Conservation (phyloP, 1,284 basidiomycete genomes). For the Ustilago esculenta region DNA sequence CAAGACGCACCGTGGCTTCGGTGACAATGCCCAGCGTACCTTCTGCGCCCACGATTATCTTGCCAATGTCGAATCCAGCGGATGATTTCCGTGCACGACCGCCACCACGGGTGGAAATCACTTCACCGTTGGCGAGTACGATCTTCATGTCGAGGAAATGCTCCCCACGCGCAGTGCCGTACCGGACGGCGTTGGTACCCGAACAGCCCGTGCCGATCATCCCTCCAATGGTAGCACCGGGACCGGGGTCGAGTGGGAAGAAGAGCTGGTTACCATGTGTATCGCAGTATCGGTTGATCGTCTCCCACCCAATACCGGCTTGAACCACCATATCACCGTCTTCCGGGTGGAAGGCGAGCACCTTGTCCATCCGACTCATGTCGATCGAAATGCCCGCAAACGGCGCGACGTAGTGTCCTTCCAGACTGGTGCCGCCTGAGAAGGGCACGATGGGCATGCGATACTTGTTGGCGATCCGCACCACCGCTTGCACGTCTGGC, state of each 20-base stretch:
- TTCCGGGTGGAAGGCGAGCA: slow-evolving; percentile 67
- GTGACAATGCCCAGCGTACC: slow-evolving; percentile 92
- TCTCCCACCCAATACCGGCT: slow-evolving; percentile 85
- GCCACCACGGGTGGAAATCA: slow-evolving; percentile 85
- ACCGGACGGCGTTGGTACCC: slow-evolving; percentile 84
- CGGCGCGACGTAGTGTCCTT: slow-evolving; percentile 60
- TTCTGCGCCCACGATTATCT: slow-evolving; percentile 92
- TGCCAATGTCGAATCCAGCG: slow-evolving; percentile 88
- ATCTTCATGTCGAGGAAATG: slow-evolving; percentile 58
- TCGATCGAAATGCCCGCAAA: slow-evolving; percentile 76
- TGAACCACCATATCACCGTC: slow-evolving; percentile 64
- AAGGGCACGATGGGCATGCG: slow-evolving; percentile 78
- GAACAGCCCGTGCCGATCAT: slow-evolving; percentile 77
- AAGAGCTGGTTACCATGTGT: slow-evolving; percentile 81
- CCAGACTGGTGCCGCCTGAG: slow-evolving; percentile 74
- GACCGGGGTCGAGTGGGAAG: slow-evolving; percentile 78
- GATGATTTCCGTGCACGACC: slow-evolving; percentile 79
- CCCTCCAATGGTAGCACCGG: slow-evolving; percentile 83
- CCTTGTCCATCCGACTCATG: slow-evolving; percentile 82
- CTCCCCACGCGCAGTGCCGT: slow-evolving; percentile 80
- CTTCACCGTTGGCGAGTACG: slow-evolving; percentile 86
- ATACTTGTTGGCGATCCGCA: slow-evolving; percentile 73
- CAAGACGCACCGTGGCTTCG: slow-evolving; percentile 83
- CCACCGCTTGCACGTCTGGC: slow-evolving; percentile 51
- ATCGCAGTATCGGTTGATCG: slow-evolving; percentile 79